A percentile compares a stretch with the other conserved stretches of the same genome.
phyloP scores from a whole-genome alignment of 2,329 filamentous ascomycete species.

The Talaromyces islandicus region DNA sequence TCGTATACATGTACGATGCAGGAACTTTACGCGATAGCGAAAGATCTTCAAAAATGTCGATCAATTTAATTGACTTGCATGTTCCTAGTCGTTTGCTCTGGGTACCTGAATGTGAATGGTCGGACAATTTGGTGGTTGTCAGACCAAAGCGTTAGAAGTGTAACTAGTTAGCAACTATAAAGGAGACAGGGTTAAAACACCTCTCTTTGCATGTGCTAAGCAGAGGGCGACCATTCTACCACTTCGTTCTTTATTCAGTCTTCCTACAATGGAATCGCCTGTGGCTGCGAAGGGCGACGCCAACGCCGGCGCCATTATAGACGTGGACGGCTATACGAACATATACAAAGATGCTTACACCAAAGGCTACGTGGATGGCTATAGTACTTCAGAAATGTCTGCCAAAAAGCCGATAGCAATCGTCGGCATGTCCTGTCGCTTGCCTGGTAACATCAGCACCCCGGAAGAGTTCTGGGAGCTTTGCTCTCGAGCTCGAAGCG shows the following conservation, averaged over 20 bases:
- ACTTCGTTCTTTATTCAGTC: not conserved
- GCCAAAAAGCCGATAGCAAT: conserved; percentile 12
- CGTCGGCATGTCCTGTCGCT: conserved; percentile 16
- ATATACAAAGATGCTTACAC: not conserved
- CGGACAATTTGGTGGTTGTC: not conserved
- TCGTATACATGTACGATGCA: not conserved
- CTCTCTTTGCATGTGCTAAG: not conserved
- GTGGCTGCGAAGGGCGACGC: not conserved
- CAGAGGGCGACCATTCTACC: not conserved
- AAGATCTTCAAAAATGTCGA: not conserved
- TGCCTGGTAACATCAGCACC: conserved; percentile 14
- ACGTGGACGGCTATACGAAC: not conserved
- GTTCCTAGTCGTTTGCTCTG: not conserved
- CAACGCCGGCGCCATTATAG: not conserved
- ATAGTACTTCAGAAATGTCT: not conserved
- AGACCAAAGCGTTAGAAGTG: not conserved
- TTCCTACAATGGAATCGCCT: not conserved
- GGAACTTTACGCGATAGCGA: not conserved
- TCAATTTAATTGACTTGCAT: not conserved
- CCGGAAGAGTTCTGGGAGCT: conserved; percentile 17
- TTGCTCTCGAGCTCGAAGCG: conserved; percentile 1
- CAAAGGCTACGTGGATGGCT: not conserved
- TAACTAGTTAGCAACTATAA: not conserved
- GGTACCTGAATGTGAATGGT: not conserved
- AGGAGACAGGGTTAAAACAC: not conserved